These are phyloP conservation scores for Fomitiporia mediterranea DNA, from an alignment of 1,284 basidiomycete species.

Conservation along the genomic window DNA sequence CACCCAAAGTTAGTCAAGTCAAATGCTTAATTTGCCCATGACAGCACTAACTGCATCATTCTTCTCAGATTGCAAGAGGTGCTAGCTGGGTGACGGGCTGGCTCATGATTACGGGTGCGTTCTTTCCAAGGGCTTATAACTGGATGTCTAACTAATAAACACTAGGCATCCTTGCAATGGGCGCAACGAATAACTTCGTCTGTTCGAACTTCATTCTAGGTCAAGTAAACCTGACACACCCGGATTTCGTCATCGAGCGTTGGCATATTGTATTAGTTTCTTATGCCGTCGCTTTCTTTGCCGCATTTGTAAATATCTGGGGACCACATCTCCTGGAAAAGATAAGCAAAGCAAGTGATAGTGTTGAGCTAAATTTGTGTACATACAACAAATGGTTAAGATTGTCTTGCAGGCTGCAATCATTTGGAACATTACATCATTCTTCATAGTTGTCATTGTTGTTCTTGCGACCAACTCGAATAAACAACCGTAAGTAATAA, in stretches of 20 bases:
- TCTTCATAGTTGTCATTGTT: conserved; percentile 15
- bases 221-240: conserved; percentile 17
- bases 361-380: neutral
- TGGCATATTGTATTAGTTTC: conserved; percentile 19
- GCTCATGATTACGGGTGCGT: conserved; percentile 18
- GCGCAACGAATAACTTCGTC: conserved; percentile 20
- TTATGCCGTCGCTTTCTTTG: conserved; percentile 14
- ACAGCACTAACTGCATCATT: neutral
- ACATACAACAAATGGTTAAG: neutral
- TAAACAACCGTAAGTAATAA: conserved; percentile 15
- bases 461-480: conserved; percentile 14
- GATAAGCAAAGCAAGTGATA: conserved; percentile 10
- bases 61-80: conserved; percentile 11
- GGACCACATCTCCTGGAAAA: conserved; percentile 17
- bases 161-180: conserved; percentile 19
- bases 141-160: neutral
- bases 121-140: neutral
- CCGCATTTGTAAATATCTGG: conserved; percentile 10
- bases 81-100: conserved; percentile 20
- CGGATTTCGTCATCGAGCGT: conserved; percentile 17
- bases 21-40: neutral
- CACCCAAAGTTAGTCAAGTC: conserved; percentile 7
- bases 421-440: conserved; percentile 17
- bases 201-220: conserved; percentile 19
- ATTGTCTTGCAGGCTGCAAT: conserved; percentile 14